Conservation (phyloP, 75 land plant genomes). For the Picea glauca region DNA sequence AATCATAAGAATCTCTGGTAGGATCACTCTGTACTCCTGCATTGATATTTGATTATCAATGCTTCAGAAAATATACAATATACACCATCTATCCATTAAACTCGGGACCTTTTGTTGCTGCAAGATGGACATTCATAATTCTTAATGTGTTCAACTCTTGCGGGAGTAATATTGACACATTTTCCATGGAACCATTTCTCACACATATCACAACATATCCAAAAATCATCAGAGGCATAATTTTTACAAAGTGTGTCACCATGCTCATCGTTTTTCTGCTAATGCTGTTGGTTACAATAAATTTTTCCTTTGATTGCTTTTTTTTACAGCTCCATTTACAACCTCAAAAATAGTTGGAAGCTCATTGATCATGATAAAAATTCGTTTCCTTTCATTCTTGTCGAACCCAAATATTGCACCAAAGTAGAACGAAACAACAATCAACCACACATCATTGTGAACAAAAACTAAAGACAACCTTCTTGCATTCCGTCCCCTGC, state of each 20-base stretch:
- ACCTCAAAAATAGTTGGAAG: conserved; percentile 70
- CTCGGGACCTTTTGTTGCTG: conserved; percentile 47
- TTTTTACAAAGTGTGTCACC: conserved; percentile 50
- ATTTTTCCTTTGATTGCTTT: conserved; percentile 43
- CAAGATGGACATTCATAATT: conserved; percentile 64
- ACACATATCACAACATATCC: conserved; percentile 60
- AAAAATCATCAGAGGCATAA: conserved; percentile 55
- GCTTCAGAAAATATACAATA: no score
- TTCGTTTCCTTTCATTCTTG: conserved; percentile 48
- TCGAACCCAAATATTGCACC: conserved; percentile 66
- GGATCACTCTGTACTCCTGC: no score
- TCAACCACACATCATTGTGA: conserved; percentile 71
- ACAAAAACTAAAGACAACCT: conserved; percentile 69
- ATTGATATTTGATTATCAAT: no score
- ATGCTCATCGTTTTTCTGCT: conserved; percentile 50
- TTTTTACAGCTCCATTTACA: conserved; percentile 50
- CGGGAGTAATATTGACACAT: conserved; percentile 65
- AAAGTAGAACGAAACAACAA: conserved; percentile 65
- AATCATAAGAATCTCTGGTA: no score
- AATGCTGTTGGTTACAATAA: conserved; percentile 31
- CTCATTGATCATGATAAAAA: conserved; percentile 71
- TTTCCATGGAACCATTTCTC: no score
- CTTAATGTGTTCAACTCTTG: conserved; percentile 64
- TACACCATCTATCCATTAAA: not conserved
- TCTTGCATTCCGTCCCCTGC: conserved; percentile 76